Evolutionary conservation across 148 eudicot species (phyloP).

Genomic region (Limonium bicolor): DNA sequence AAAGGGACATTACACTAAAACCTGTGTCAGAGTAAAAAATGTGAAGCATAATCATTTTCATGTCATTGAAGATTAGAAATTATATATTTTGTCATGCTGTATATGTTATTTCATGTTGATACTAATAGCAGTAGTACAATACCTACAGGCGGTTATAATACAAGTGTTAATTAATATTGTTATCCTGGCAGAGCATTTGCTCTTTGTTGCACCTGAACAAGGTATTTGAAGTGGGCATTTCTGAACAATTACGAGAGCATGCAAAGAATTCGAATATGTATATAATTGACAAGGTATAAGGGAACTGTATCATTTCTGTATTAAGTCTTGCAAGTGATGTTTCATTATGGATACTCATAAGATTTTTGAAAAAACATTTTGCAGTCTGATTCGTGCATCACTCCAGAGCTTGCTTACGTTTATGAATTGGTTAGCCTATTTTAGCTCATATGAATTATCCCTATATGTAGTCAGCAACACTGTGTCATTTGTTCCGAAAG

Average conservation of each 20-base stretch:
- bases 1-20: no score
- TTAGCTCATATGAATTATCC: no score
- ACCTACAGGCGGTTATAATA: no score
- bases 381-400: constrained; percentile 67
- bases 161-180: no score
- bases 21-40: no score
- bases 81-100: no score
- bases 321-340: not conserved
- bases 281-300: constrained; percentile 54
- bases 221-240: constrained; percentile 81
- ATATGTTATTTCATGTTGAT: no score
- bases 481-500: no score
- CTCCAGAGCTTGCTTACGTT: constrained; percentile 70
- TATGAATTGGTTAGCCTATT: constrained; percentile 82
- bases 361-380: no score
- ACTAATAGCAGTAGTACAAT: no score
- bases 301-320: not conserved
- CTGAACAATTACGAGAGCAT: constrained; percentile 57
- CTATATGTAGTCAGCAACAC: no score
- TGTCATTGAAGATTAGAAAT: no score
- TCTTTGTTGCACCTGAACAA: constrained; percentile 80
- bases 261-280: constrained; percentile 37
- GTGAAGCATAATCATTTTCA: not conserved
- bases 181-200: constrained; percentile 49
- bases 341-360: not conserved